A percentile compares a stretch with the other conserved stretches of the same genome.
These are phyloP conservation scores for Iris pallida DNA, from an alignment of 116 monocot species.

Conservation along the genomic window DNA sequence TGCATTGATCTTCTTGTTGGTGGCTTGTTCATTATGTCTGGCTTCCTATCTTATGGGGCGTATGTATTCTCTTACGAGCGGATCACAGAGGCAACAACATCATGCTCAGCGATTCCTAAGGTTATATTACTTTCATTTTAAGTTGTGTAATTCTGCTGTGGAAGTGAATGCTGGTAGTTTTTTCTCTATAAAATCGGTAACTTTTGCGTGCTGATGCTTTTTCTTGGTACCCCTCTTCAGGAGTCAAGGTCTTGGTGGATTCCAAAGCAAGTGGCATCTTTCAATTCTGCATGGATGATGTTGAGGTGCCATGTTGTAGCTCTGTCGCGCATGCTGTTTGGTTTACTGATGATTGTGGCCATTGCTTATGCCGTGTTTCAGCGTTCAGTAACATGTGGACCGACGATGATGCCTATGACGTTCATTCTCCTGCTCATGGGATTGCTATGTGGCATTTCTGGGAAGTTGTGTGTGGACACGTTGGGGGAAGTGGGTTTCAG, in stretches of 20 bases:
- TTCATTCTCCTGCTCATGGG: conserved; percentile 72
- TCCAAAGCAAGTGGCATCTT: conserved; percentile 61
- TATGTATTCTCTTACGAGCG: conserved; percentile 59
- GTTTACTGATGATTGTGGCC: conserved; percentile 64
- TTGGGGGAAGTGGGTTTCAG: conserved; percentile 71
- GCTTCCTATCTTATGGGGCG: conserved; percentile 65
- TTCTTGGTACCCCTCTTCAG: conserved; percentile 22
- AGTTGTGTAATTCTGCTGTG: not conserved
- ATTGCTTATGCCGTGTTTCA: conserved; percentile 63
- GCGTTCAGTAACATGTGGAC: conserved; percentile 37
- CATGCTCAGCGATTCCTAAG: conserved; percentile 44
- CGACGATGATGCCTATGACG: conserved; percentile 74
- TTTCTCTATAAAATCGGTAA: not conserved
- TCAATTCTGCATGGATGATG: conserved; percentile 54
- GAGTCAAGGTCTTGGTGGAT: conserved; percentile 82
- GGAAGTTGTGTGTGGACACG: conserved; percentile 78
- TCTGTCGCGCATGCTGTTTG: conserved; percentile 57
- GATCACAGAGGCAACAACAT: conserved; percentile 62
- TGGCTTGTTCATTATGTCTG: conserved; percentile 79
- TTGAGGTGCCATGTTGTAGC: conserved; percentile 67
- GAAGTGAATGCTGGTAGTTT: not conserved
- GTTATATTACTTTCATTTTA: conserved; percentile 20
- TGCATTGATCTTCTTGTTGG: conserved; percentile 78
- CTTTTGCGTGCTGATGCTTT: not conserved
- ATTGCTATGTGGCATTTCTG: conserved; percentile 57